These are phyloP conservation scores for Fagopyrum esculentum DNA, from an alignment of 148 eudicot genomes.

Conservation along the genomic window DNA sequence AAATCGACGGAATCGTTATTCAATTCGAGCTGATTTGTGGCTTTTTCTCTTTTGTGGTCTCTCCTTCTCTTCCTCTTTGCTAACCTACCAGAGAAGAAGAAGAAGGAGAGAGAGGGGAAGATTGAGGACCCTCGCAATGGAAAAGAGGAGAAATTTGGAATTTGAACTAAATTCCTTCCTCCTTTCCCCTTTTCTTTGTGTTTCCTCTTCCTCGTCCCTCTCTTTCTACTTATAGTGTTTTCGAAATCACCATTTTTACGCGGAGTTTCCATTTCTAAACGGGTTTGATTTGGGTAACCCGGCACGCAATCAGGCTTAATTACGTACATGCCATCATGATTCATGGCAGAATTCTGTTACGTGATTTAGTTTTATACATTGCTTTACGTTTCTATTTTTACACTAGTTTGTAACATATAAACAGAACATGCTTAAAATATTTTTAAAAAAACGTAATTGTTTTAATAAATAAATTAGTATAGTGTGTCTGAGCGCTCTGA, in stretches of 20 bases:
- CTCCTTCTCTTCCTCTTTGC: background rate
- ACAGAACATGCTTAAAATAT: too few species aligned
- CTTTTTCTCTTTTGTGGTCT: background rate
- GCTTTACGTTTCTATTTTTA: too few species aligned
- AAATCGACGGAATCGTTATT: background rate
- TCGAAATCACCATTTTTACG: too few species aligned
- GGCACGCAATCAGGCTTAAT: background rate
- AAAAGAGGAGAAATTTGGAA: background rate
- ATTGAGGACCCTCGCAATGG: background rate
- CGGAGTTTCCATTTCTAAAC: background rate
- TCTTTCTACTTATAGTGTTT: too few species aligned
- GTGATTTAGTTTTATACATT: too few species aligned
- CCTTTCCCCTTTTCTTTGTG: background rate
- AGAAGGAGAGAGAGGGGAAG: background rate
- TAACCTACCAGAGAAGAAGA: background rate
- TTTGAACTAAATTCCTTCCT: background rate
- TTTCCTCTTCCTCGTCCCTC: background rate
- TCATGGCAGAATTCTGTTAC: too few species aligned
- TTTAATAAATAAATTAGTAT: too few species aligned
- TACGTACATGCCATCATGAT: background rate
- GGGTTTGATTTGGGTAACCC: background rate
- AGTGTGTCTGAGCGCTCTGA: too few species aligned
- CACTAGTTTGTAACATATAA: too few species aligned
- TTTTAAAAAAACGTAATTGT: too few species aligned
- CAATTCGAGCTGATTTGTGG: background rate